These are phyloP conservation scores for Nakazawaea pomicola DNA, from an alignment of 805 yeast species.

Conservation along the genomic window DNA sequence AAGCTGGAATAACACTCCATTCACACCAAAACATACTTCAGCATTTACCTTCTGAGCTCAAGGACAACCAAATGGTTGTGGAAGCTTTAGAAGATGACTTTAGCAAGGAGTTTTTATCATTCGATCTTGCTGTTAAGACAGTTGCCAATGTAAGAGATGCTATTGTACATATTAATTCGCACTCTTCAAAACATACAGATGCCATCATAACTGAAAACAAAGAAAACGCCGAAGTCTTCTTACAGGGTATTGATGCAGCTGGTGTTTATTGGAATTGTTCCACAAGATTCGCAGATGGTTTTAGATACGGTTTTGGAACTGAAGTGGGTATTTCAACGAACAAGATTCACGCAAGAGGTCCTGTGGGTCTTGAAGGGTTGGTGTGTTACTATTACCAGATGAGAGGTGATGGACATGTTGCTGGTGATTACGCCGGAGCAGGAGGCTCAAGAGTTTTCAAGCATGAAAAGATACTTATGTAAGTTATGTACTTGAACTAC, in stretches of 20 bases:
- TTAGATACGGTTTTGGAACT: conserved; percentile 96
- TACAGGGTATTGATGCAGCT: conserved; percentile 86
- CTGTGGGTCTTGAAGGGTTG: conserved; percentile 95
- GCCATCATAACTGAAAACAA: conserved; percentile 78
- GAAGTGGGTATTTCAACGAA: conserved; percentile 98
- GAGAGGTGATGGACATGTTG: conserved; percentile 90
- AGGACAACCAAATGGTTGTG: conserved; percentile 25
- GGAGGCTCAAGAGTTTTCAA: conserved; percentile 80
- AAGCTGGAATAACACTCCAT: conserved; percentile 70
- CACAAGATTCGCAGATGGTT: conserved; percentile 97
- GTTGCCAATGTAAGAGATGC: conserved; percentile 63
- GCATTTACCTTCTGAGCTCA: conserved; percentile 17
- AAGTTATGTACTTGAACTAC: neutral
- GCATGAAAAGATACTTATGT: conserved; percentile 51
- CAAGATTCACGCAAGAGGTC: conserved; percentile 97
- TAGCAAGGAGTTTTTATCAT: conserved; percentile 74
- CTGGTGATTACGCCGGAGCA: conserved; percentile 86
- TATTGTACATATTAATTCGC: conserved; percentile 78
- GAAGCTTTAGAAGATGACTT: conserved; percentile 66
- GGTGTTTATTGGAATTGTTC: conserved; percentile 98
- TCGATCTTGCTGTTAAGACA: conserved; percentile 72
- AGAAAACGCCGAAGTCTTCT: conserved; percentile 65
- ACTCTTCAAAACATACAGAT: conserved; percentile 96
- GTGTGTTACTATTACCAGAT: conserved; percentile 94
- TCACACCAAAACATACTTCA: conserved; percentile 48